A percentile compares a stretch with the other conserved stretches of the same genome.
Conservation (phyloP, 169 alveolate genomes). For the Plasmodium malariae region DNA sequence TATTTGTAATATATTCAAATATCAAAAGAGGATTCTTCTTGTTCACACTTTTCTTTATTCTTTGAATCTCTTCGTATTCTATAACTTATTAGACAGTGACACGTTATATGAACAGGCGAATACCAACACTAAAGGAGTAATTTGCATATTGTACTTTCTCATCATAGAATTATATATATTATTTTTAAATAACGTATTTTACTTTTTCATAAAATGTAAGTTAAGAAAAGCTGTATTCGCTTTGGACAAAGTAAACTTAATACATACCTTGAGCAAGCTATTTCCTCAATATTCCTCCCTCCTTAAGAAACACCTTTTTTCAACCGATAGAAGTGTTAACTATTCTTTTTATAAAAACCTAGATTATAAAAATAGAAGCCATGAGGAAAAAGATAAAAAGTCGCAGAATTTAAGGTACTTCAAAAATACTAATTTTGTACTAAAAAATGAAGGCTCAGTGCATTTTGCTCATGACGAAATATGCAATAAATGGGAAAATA, state of each 20-base stretch:
- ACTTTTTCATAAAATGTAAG: slow-evolving; percentile 16
- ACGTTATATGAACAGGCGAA: not conserved
- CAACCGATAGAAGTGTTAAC: not conserved
- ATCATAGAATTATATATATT: slow-evolving; percentile 43
- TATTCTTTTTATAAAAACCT: slow-evolving; percentile 3
- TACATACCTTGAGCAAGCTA: slow-evolving; percentile 19
- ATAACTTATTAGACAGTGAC: slow-evolving; percentile 13
- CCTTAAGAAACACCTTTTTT: slow-evolving; percentile 16
- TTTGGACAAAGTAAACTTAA: slow-evolving; percentile 52
- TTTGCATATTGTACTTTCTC: slow-evolving; percentile 27
- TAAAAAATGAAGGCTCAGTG: not conserved
- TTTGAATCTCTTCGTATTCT: slow-evolving; percentile 30
- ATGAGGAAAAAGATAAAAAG: not conserved
- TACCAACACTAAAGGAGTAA: slow-evolving; percentile 9
- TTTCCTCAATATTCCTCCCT: slow-evolving; percentile 41
- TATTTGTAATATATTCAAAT: slow-evolving; percentile 22
- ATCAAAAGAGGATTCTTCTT: slow-evolving; percentile 17
- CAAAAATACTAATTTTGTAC: not conserved
- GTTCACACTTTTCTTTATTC: slow-evolving; percentile 34
- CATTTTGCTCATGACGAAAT: not conserved
- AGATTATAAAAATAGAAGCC: slow-evolving; percentile 10
- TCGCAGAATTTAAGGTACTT: not conserved
- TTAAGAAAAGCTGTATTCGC: slow-evolving; percentile 15
- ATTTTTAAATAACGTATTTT: slow-evolving; percentile 31
- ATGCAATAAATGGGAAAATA: not conserved